Conservation (phyloP, 768 basidiomycete genomes). For the Ramaria sp. region DNA sequence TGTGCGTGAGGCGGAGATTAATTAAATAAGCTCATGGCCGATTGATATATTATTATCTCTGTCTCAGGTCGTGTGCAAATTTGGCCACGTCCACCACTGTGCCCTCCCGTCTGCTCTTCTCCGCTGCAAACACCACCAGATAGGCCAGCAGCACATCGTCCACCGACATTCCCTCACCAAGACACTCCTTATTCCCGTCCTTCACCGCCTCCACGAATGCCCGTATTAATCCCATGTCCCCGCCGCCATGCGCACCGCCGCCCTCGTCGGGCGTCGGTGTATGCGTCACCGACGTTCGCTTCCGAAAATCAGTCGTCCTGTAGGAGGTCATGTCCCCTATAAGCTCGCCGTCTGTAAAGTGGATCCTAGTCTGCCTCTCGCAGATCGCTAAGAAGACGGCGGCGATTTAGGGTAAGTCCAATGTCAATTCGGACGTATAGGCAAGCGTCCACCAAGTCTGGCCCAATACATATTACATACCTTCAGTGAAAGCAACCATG, state of each 20-base stretch:
- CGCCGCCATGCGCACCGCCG: slow-evolving; percentile 75
- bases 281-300: slow-evolving; percentile 22
- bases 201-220: slow-evolving; percentile 70
- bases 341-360: slow-evolving; percentile 82
- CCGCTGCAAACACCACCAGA: slow-evolving; percentile 81
- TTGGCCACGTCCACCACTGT: slow-evolving; percentile 55
- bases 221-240: slow-evolving; percentile 65
- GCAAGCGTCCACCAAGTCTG: too few species aligned
- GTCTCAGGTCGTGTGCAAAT: slow-evolving; percentile 37
- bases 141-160: slow-evolving; percentile 67
- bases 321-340: slow-evolving; percentile 61
- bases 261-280: slow-evolving; percentile 37
- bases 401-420: not conserved
- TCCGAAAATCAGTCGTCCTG: slow-evolving; percentile 66
- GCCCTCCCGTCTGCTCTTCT: slow-evolving; percentile 61
- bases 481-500: slow-evolving; percentile 71
- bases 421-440: slow-evolving; percentile 7
- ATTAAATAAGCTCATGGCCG: not conserved
- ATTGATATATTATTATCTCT: not conserved
- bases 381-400: slow-evolving; percentile 54
- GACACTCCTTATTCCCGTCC: slow-evolving; percentile 44
- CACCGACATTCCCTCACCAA: slow-evolving; percentile 48
- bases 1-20: not conserved
- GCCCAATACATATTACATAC: not conserved
- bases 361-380: slow-evolving; percentile 72